Evolutionary conservation across 768 basidiomycete species (phyloP).

Genomic region (Solioccasus polychromus): DNA sequence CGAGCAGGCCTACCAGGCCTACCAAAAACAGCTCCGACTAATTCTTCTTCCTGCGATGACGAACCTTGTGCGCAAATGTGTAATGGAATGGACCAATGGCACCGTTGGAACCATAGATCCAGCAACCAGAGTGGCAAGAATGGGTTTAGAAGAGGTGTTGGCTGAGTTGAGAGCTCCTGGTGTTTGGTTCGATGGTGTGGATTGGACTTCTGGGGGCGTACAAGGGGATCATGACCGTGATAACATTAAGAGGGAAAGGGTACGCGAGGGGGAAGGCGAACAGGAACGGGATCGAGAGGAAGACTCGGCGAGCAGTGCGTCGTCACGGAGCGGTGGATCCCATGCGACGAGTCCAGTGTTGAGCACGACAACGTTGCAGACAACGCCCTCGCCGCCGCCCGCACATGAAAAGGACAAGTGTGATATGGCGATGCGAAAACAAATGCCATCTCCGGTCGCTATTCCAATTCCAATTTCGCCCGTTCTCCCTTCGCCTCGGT

Average conservation of each 20-base stretch:
- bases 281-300: constrained; percentile 39
- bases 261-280: constrained; percentile 34
- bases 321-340: constrained; percentile 50
- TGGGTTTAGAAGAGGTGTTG: constrained; percentile 62
- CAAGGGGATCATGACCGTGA: constrained; percentile 38
- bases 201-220: constrained; percentile 45
- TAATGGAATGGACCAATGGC: constrained; percentile 58
- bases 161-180: constrained; percentile 51
- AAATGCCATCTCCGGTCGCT: constrained; percentile 27
- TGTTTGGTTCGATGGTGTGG: constrained; percentile 71
- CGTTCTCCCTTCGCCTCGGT: constrained; percentile 55
- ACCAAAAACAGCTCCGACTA: constrained; percentile 54
- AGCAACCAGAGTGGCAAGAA: constrained; percentile 49
- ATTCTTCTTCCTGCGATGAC: constrained; percentile 64
- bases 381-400: constrained; percentile 76
- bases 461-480: constrained; percentile 50
- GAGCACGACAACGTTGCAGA: constrained; percentile 70
- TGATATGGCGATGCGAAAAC: constrained; percentile 13
- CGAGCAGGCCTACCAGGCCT: constrained; percentile 58
- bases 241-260: constrained; percentile 27
- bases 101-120: constrained; percentile 45
- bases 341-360: constrained; percentile 70
- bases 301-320: constrained; percentile 45
- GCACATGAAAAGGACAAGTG: constrained; percentile 33
- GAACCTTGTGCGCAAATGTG: constrained; percentile 63